These are phyloP conservation scores for Sutorius australiensis DNA, from an alignment of 768 basidiomycete species.

Conservation along the genomic window DNA sequence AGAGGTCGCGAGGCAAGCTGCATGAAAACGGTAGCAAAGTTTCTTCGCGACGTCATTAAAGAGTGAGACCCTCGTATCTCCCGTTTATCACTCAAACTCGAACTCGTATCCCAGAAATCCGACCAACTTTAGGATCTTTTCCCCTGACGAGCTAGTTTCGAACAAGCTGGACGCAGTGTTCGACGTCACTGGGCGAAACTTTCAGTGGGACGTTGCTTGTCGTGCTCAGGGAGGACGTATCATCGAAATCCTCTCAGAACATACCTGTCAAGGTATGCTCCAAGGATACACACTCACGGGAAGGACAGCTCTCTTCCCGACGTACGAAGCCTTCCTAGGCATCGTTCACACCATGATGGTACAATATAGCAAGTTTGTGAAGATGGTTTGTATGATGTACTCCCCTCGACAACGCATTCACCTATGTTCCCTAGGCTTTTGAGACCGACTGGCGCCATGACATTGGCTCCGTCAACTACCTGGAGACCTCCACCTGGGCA, in stretches of 20 bases:
- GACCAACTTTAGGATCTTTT: conserved; percentile 80
- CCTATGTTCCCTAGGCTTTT: conserved; percentile 29
- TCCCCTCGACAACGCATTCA: neutral
- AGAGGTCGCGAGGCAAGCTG: conserved; percentile 64
- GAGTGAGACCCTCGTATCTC: conserved; percentile 35
- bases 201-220: conserved; percentile 77
- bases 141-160: conserved; percentile 82
- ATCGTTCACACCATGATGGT: conserved; percentile 90
- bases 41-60: conserved; percentile 53
- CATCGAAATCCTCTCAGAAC: conserved; percentile 85
- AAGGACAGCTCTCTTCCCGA: conserved; percentile 79
- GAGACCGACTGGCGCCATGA: conserved; percentile 74
- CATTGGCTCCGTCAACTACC: conserved; percentile 72
- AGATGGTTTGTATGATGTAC: conserved; percentile 53
- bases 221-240: conserved; percentile 76
- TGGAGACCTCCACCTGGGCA: conserved; percentile 86
- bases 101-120: conserved; percentile 53
- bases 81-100: neutral
- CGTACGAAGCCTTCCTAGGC: conserved; percentile 88
- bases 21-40: conserved; percentile 67
- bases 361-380: conserved; percentile 84
- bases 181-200: conserved; percentile 62
- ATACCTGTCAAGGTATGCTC: conserved; percentile 86
- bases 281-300: conserved; percentile 93
- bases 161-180: conserved; percentile 87